phyloP scores from a whole-genome alignment of 1,284 basidiomycete genomes.

The Ustilago nuda region DNA sequence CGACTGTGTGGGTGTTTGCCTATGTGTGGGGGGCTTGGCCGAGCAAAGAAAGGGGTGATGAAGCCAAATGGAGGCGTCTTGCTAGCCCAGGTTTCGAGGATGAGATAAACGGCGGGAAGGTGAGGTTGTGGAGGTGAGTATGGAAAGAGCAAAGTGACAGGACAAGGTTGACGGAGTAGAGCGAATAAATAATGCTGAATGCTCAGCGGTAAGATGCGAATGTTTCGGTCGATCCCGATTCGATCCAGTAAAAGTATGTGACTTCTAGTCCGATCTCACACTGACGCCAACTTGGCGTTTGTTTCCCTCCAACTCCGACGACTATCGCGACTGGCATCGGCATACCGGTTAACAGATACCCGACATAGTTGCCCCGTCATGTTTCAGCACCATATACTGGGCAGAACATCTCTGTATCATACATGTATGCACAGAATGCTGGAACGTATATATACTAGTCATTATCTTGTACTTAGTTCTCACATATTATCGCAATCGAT shows the following conservation, averaged over 20 bases:
- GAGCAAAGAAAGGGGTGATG: neutral
- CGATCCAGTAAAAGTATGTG: neutral
- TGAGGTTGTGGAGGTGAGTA: neutral
- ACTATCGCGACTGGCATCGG: no score
- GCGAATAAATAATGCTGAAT: constrained; percentile 1
- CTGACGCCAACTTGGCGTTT: no score
- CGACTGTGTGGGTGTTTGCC: neutral
- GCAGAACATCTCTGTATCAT: no score
- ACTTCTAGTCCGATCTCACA: no score
- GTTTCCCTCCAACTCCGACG: no score
- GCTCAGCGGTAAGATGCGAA: neutral
- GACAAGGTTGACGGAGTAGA: neutral
- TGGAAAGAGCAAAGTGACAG: constrained; percentile 3
- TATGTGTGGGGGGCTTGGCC: neutral
- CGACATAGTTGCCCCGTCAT: no score
- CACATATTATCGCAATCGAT: no score
- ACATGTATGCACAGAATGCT: no score
- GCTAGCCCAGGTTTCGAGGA: neutral
- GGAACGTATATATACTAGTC: neutral
- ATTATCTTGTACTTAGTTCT: no score
- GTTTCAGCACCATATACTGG: no score
- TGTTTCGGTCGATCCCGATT: constrained; percentile 9
- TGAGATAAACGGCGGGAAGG: neutral
- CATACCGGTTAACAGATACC: no score
- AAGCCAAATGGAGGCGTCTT: neutral